Evolutionary conservation across 352 stramenopile species (phyloP).

Genomic region (Phytopythium ostracodes): DNA sequence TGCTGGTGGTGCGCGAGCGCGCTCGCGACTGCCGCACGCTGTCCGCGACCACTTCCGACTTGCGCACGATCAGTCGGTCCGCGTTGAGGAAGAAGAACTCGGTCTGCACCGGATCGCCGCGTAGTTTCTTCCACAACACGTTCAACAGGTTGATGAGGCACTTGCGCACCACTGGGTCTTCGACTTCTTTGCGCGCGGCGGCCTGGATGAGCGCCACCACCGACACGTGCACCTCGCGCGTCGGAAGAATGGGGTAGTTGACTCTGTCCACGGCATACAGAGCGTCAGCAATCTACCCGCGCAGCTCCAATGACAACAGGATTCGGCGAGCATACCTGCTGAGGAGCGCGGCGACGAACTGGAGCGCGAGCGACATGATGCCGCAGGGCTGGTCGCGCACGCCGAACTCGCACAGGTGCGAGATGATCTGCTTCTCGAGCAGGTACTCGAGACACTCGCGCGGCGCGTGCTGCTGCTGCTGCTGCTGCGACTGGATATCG

Average conservation of each 20-base stretch:
- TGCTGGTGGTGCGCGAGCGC: slow-evolving; percentile 32
- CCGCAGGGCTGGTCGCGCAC: slow-evolving; percentile 63
- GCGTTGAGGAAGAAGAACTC: slow-evolving; percentile 86
- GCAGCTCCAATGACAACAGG: background rate
- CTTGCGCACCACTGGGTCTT: slow-evolving; percentile 81
- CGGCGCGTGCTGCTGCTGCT: slow-evolving; percentile 29
- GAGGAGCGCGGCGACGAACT: slow-evolving; percentile 77
- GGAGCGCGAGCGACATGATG: slow-evolving; percentile 83
- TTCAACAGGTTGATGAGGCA: slow-evolving; percentile 81
- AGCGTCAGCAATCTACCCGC: background rate
- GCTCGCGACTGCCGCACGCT: slow-evolving; percentile 11
- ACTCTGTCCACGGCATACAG: slow-evolving; percentile 27
- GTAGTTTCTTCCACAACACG: slow-evolving; percentile 84
- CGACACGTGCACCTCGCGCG: slow-evolving; percentile 73
- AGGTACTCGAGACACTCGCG: slow-evolving; percentile 83
- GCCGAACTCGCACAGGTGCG: slow-evolving; percentile 71
- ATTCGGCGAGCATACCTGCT: slow-evolving; percentile 26
- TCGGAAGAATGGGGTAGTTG: slow-evolving; percentile 81
- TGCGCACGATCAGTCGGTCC: slow-evolving; percentile 48
- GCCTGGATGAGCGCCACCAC: slow-evolving; percentile 79
- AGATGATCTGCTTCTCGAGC: slow-evolving; percentile 80
- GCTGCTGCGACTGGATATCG: slow-evolving; percentile 13
- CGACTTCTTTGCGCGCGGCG: slow-evolving; percentile 73
- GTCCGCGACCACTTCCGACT: slow-evolving; percentile 27
- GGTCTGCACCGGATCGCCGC: slow-evolving; percentile 76